Conservation (phyloP, 2,329 filamentous ascomycete species). For the Nigrospora oryzae region DNA sequence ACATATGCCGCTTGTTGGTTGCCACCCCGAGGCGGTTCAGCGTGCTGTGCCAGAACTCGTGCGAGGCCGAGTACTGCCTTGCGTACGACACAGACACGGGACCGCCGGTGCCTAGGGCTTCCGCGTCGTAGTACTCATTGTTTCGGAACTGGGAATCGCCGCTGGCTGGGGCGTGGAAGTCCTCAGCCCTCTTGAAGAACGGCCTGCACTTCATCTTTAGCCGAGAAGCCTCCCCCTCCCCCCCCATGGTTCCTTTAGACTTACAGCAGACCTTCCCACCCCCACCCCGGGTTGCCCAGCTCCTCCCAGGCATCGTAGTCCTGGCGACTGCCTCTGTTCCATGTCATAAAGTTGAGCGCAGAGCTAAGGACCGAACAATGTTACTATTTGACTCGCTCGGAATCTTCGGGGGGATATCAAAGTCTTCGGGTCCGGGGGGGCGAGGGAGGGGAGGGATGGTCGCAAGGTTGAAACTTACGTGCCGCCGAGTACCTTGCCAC, state of each 20-base stretch:
- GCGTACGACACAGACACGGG: conserved; percentile 40
- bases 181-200: conserved; percentile 41
- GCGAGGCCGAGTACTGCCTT: conserved; percentile 27
- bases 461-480: no score
- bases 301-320: conserved; percentile 50
- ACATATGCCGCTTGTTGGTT: conserved; percentile 25
- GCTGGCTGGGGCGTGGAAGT: conserved; percentile 30
- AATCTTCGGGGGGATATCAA: no score
- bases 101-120: conserved; percentile 31
- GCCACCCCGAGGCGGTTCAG: conserved; percentile 25
- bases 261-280: conserved; percentile 37
- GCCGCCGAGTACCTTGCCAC: conserved; percentile 50
- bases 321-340: conserved; percentile 33
- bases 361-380: no score
- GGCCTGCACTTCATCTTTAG: conserved; percentile 23
- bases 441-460: no score
- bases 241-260: background rate
- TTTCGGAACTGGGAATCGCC: conserved; percentile 22
- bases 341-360: conserved; percentile 51
- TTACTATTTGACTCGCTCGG: no score
- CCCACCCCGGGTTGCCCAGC: conserved; percentile 51
- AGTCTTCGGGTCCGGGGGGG: no score
- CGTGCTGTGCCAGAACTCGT: conserved; percentile 35
- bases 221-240: background rate
- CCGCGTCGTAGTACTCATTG: conserved; percentile 27